These are phyloP conservation scores for Sclerotinia sclerotiorum DNA, from an alignment of 2,329 filamentous ascomycete species.

Conservation along the genomic window DNA sequence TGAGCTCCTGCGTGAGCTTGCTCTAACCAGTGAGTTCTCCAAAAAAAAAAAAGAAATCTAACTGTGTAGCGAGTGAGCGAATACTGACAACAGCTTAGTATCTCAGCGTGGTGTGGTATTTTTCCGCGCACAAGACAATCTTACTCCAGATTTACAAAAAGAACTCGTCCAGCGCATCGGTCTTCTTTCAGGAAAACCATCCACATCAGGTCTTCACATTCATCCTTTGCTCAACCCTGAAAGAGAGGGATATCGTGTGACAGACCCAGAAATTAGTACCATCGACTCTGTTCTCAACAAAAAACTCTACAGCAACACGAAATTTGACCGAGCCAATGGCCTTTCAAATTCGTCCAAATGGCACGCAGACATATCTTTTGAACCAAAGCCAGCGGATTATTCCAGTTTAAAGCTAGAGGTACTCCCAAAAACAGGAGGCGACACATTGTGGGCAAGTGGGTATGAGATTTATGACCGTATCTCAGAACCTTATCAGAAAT, in stretches of 20 bases:
- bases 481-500: conserved; percentile 54
- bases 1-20: conserved; percentile 50
- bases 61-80: background rate
- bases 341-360: conserved; percentile 51
- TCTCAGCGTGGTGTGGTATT: conserved; percentile 70
- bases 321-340: conserved; percentile 28
- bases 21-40: conserved; percentile 44
- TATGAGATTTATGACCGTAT: conserved; percentile 68
- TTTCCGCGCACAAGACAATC: conserved; percentile 62
- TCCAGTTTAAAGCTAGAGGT: conserved; percentile 56
- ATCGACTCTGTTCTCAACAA: conserved; percentile 58
- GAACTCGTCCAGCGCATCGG: conserved; percentile 60
- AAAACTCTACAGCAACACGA: conserved; percentile 46
- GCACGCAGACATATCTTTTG: conserved; percentile 66
- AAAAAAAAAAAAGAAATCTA: too few relatives aligned
- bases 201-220: conserved; percentile 58
- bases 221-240: conserved; percentile 58
- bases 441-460: conserved; percentile 65
- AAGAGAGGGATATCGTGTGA: conserved; percentile 46
- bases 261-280: conserved; percentile 61
- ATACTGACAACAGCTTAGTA: conserved; percentile 46
- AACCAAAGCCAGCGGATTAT: conserved; percentile 63
- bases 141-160: conserved; percentile 65
- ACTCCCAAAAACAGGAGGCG: conserved; percentile 56
- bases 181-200: conserved; percentile 55